A percentile compares a stretch with the other conserved stretches of the same genome.
Conservation (phyloP, 1,284 basidiomycete species). For the Cryptococcus deneoformans region DNA sequence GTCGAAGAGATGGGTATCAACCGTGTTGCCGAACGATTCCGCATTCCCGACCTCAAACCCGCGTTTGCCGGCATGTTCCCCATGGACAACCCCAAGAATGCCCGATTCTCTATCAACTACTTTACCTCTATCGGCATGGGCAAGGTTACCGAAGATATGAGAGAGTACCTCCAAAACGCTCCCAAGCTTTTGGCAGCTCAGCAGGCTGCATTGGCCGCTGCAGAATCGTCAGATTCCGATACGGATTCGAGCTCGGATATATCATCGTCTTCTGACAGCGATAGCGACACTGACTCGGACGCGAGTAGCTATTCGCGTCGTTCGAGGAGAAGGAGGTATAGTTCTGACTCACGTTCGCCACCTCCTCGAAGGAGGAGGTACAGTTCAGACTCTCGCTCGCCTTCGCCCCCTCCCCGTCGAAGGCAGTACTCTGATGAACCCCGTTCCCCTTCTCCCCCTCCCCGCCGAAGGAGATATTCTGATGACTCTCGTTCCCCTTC, state of each 20-base stretch:
- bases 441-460: constrained; percentile 12
- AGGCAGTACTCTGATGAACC: constrained; percentile 11
- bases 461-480: background rate
- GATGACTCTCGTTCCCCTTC: constrained; percentile 6
- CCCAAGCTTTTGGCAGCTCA: constrained; percentile 90
- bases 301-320: constrained; percentile 11
- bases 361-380: constrained; percentile 27
- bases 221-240: constrained; percentile 44
- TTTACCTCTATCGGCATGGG: constrained; percentile 93
- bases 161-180: constrained; percentile 92
- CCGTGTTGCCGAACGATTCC: constrained; percentile 76
- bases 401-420: constrained; percentile 13
- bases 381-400: constrained; percentile 3
- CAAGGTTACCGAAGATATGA: constrained; percentile 89
- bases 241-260: constrained; percentile 53
- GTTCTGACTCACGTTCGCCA: constrained; percentile 12
- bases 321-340: constrained; percentile 19
- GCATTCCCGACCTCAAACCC: constrained; percentile 73
- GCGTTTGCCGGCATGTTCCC: constrained; percentile 88
- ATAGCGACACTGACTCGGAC: constrained; percentile 20
- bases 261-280: constrained; percentile 37
- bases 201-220: constrained; percentile 70
- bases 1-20: constrained; percentile 90
- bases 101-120: constrained; percentile 97
- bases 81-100: constrained; percentile 92